Percentiles rank a stretch among this genome's conserved stretches.
These are phyloP conservation scores for Trametes sp. DNA, from an alignment of 1,284 basidiomycete species.

Conservation along the genomic window DNA sequence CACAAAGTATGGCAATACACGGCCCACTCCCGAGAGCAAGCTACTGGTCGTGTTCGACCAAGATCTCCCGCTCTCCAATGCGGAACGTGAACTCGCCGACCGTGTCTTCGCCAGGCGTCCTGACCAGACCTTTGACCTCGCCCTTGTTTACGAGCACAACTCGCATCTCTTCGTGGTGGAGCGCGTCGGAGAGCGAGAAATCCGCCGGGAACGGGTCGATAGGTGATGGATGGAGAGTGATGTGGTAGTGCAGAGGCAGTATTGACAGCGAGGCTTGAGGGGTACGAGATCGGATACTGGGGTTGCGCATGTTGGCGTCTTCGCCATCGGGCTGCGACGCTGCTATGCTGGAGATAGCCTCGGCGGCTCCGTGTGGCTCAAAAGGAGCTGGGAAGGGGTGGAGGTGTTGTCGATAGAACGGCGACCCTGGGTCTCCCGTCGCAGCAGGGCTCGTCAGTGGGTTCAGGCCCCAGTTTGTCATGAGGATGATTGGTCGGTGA, in stretches of 20 bases:
- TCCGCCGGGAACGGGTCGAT: conserved; percentile 39
- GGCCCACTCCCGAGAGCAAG: too few relatives aligned
- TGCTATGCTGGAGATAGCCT: conserved; percentile 15
- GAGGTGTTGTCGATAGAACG: conserved; percentile 61
- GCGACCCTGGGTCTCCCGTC: conserved; percentile 35
- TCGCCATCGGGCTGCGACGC: conserved; percentile 11
- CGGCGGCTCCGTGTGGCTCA: conserved; percentile 33
- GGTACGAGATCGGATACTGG: background rate
- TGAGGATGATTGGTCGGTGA: conserved; percentile 59
- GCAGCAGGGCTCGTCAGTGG: conserved; percentile 35
- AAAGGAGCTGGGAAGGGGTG: conserved; percentile 52
- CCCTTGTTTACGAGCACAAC: conserved; percentile 33
- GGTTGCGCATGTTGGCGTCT: background rate
- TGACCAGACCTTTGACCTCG: conserved; percentile 42
- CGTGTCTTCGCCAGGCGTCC: conserved; percentile 39
- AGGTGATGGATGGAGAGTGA: conserved; percentile 38
- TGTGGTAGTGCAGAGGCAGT: conserved; percentile 29
- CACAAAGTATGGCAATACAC: too few relatives aligned
- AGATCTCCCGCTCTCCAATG: conserved; percentile 35
- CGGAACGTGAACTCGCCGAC: conserved; percentile 36
- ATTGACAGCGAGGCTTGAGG: background rate
- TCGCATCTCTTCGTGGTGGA: conserved; percentile 39
- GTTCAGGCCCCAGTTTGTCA: conserved; percentile 73
- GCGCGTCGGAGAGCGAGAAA: conserved; percentile 37
- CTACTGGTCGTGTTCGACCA: conserved; percentile 21